Evolutionary conservation across 176 grass and related monocot genomes (phyloP).

Genomic region (Luzula sylvatica): DNA sequence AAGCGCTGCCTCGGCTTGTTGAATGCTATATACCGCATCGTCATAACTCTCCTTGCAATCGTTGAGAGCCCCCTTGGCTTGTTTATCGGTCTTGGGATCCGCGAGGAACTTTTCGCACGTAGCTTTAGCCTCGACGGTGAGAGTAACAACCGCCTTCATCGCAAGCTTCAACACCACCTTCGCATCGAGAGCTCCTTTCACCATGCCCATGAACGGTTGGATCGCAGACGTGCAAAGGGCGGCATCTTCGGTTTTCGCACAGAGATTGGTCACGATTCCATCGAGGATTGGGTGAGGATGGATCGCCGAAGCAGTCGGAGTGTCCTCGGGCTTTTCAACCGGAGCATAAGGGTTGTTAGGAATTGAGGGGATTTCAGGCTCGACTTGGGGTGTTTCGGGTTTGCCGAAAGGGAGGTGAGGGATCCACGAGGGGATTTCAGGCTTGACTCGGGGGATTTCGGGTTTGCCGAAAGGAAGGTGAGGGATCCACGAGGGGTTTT

Average conservation of each 20-base stretch:
- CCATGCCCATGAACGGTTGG: neutral
- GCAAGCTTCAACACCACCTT: conserved; percentile 14
- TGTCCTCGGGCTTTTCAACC: too few relatives aligned
- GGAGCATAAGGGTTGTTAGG: too few relatives aligned
- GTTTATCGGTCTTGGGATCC: conserved; percentile 5
- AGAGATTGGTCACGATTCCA: neutral
- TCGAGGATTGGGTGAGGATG: neutral
- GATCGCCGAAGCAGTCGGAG: neutral
- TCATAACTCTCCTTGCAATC: neutral
- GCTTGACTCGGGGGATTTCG: neutral
- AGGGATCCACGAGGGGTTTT: neutral
- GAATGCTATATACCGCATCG: neutral
- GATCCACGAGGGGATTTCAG: neutral
- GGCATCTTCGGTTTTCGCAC: conserved; percentile 1
- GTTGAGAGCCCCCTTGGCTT: neutral
- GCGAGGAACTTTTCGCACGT: neutral
- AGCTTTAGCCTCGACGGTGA: neutral
- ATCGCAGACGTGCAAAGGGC: neutral
- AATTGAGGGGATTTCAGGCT: too few relatives aligned
- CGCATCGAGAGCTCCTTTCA: conserved; percentile 7
- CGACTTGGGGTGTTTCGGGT: neutral
- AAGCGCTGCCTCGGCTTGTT: neutral
- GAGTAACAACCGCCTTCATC: neutral
- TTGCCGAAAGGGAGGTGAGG: too few relatives aligned
- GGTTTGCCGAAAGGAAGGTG: neutral